Evolutionary conservation across 345 rosid genomes (phyloP).

Genomic region (Gossypium raimondii): DNA sequence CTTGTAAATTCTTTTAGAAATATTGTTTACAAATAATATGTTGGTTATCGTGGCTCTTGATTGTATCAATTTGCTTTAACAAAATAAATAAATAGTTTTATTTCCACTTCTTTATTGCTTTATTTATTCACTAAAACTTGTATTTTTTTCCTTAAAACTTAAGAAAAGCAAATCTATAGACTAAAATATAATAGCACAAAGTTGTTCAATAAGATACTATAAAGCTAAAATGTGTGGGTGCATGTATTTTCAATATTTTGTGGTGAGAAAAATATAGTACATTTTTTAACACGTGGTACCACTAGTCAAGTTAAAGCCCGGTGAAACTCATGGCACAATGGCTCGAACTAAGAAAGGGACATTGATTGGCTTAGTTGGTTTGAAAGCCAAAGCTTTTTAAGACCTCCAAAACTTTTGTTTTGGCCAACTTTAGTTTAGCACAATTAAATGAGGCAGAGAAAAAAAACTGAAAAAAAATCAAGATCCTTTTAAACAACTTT

Average conservation of each 20-base stretch:
- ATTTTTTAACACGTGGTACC: not conserved
- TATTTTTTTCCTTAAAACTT: not conserved
- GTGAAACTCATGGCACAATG: not conserved
- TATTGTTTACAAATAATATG: too few relatives aligned
- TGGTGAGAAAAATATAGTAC: not conserved
- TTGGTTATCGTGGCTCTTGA: constrained; percentile 14
- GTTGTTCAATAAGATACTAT: not conserved
- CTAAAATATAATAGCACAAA: constrained; percentile 1
- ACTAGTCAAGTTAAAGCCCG: not conserved
- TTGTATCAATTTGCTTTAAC: constrained; percentile 33
- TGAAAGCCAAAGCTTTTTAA: not conserved
- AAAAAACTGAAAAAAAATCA: too few relatives aligned
- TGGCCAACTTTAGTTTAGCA: not conserved
- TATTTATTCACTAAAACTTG: not conserved
- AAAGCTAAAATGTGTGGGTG: constrained; percentile 14
- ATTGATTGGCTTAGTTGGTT: not conserved
- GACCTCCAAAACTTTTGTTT: not conserved
- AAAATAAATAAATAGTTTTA: constrained; percentile 19
- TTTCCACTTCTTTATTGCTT: constrained; percentile 9
- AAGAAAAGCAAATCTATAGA: constrained; percentile 2
- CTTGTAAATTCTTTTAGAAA: too few relatives aligned
- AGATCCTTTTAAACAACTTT: too few relatives aligned
- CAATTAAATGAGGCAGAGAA: too few relatives aligned
- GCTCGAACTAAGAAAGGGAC: not conserved
- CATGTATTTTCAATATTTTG: constrained; percentile 22